Evolutionary conservation across 2,329 filamentous ascomycete species (phyloP).

Genomic region (Ceratocystis destructans): DNA sequence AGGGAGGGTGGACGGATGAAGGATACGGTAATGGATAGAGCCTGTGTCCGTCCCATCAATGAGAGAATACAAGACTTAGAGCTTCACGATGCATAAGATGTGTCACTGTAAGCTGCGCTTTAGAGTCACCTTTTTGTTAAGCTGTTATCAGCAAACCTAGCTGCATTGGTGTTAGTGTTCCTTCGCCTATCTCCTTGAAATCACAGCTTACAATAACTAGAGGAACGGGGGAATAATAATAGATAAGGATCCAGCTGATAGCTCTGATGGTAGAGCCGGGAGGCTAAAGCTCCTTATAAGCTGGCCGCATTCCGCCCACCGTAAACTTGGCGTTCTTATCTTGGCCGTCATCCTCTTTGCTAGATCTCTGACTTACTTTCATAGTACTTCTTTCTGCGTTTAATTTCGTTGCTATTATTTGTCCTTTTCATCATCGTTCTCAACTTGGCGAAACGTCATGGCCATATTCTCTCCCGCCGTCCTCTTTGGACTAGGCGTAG

Average conservation of each 20-base stretch:
- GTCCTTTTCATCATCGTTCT: neutral
- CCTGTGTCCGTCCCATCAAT: no score
- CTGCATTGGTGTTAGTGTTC: neutral
- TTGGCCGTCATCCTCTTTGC: neutral
- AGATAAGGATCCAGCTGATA: neutral
- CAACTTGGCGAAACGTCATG: neutral
- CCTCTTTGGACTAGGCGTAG: conserved; percentile 21
- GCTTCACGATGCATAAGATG: no score
- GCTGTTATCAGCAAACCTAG: neutral
- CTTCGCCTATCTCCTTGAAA: neutral
- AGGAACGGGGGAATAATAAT: neutral
- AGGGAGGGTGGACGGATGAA: no score
- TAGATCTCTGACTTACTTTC: conserved; percentile 6
- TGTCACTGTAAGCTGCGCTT: neutral
- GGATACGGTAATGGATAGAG: no score
- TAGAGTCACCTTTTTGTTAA: neutral
- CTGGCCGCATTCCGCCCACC: neutral
- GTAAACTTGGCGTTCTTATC: neutral
- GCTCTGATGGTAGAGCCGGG: neutral
- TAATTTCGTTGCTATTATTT: neutral
- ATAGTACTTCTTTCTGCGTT: neutral
- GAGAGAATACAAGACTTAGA: no score
- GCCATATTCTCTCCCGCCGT: conserved; percentile 24
- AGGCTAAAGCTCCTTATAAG: neutral
- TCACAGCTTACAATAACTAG: neutral